Percentiles rank a stretch among this genome's conserved stretches.
phyloP scores from a whole-genome alignment of 2,329 filamentous ascomycete species.

The Ascomycota sp. region DNA sequence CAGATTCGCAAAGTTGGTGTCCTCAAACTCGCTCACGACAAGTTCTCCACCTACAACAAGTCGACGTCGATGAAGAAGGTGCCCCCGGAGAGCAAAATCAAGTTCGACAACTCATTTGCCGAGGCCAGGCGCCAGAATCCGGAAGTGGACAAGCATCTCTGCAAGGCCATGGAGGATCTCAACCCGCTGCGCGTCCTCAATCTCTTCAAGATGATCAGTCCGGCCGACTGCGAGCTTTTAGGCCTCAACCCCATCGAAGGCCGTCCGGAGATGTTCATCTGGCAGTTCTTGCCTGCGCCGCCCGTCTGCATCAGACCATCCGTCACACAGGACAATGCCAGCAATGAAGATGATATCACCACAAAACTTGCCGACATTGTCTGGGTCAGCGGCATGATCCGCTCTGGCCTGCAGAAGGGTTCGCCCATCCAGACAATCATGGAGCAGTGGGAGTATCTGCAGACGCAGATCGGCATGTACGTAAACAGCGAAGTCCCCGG shows the following conservation, averaged over 20 bases:
- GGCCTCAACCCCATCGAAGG: slow-evolving; percentile 75
- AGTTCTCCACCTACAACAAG: slow-evolving; percentile 71
- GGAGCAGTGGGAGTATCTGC: no score
- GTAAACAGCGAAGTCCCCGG: no score
- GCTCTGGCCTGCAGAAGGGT: no score
- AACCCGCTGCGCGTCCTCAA: slow-evolving; percentile 79
- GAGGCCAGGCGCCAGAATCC: slow-evolving; percentile 57
- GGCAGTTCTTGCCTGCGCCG: no score
- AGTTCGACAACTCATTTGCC: slow-evolving; percentile 71
- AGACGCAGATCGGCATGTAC: no score
- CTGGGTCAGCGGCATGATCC: no score
- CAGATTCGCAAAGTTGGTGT: slow-evolving; percentile 80
- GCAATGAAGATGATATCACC: no score
- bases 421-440: no score
- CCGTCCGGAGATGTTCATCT: slow-evolving; percentile 89
- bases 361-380: no score
- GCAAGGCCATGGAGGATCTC: slow-evolving; percentile 84
- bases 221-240: slow-evolving; percentile 74
- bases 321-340: no score
- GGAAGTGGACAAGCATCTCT: slow-evolving; percentile 77
- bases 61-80: slow-evolving; percentile 75
- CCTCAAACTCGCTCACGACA: slow-evolving; percentile 89
- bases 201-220: slow-evolving; percentile 72
- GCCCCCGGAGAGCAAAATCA: slow-evolving; percentile 59
- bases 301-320: no score